Evolutionary conservation across 129 eudicot genomes (phyloP).

Genomic region (Cynara cardunculus): DNA sequence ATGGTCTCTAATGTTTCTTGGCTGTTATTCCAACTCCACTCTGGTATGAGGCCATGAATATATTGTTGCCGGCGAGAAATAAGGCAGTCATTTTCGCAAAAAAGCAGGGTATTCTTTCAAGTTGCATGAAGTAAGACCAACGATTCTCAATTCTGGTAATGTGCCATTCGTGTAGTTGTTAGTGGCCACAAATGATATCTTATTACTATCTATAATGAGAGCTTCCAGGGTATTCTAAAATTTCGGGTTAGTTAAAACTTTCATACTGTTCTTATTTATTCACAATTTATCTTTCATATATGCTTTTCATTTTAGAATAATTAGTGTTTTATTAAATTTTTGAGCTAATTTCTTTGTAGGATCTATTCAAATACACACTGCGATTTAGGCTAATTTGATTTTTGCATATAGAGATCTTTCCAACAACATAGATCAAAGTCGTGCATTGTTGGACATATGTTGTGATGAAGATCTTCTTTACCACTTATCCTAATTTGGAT

Average conservation of each 20-base stretch:
- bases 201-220: not conserved
- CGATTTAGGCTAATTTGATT: no score
- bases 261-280: no score
- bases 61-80: not conserved
- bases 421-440: no score
- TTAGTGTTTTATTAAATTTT: no score
- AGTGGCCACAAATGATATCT: not conserved
- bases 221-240: no score
- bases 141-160: not conserved
- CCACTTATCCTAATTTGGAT: slow-evolving; percentile 15
- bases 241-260: no score
- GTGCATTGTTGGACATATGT: not conserved
- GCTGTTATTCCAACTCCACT: not conserved
- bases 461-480: not conserved
- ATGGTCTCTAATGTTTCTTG: not conserved
- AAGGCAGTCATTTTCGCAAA: not conserved
- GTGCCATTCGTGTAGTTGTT: not conserved
- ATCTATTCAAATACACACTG: no score
- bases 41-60: slow-evolving; percentile 14
- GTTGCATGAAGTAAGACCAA: slow-evolving; percentile 3
- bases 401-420: no score
- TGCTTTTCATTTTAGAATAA: no score
- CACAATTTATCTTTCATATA: no score
- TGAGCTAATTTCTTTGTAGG: no score
- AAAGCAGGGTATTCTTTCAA: not conserved